Evolutionary conservation across 2,329 filamentous ascomycete species (phyloP), one percentile per base, ranked within the genome.

Genomic region (Capronia coronata): DNA sequence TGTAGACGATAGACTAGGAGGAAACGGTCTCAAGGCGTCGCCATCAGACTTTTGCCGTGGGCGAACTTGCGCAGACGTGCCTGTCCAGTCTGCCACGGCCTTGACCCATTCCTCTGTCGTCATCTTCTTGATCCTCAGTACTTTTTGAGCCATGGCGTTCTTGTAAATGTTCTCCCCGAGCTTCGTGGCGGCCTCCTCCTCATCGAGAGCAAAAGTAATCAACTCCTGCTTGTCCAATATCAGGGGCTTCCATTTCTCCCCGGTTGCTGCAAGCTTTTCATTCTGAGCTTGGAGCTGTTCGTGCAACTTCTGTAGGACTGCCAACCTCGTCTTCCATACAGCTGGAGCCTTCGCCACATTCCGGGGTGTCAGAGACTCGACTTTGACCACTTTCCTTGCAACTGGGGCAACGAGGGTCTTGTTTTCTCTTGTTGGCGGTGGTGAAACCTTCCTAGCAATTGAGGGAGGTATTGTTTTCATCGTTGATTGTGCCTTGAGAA

Each of bases 81-180:
- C 52, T 6, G 46, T 49, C 53, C 51, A 55, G 13, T 69, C 64
- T 38, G 84, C 58, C 25, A 75, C 71, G 44, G 84, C 80, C 23
- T 79, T 75, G 52, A 79, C 78, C 87, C 90, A 97, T 40, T 86
- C 77, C 2, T 76, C 73, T 2, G 80, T 63, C 0, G 72, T 74
- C 85, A 94, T 90, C 54, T 84, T 84, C 62, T 84, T 87, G 63
- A 89, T 82, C 37, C 75, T 75, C 60, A 85, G 76, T 51, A 97
- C 84, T 27, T 82, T 82, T 57, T 88, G 86, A 63, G 90, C 94
- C 65, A 97, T 80, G 21, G 89, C 73, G 60, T 94, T 95, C 6
- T 77, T 73, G 62, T 98, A 98, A 22, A 97, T 80, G 0, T 76
- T 83, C 13, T 83, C 80, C 10, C 73, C 74, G 11, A 58, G 38